Evolutionary conservation across 345 rosid genomes (phyloP).

Genomic region (Rhodomyrtus tomentosa): DNA sequence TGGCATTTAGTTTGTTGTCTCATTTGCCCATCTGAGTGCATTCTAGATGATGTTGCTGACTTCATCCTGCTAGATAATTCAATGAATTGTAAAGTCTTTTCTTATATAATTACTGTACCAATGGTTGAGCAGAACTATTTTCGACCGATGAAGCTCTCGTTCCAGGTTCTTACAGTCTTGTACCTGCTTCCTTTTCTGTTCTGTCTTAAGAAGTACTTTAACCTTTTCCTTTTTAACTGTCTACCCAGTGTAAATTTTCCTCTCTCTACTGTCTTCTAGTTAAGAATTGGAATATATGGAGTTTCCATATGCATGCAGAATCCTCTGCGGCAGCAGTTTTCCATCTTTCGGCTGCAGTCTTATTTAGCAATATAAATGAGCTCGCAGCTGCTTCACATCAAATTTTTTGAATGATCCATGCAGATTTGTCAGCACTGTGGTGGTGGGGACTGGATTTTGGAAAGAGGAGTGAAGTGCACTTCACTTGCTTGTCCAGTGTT

Average conservation of each 20-base stretch:
- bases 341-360: background rate
- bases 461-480: slow-evolving; percentile 74
- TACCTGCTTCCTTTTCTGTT: background rate
- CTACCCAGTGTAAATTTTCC: background rate
- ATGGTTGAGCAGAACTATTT: background rate
- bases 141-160: background rate
- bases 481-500: slow-evolving; percentile 87
- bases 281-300: background rate
- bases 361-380: background rate
- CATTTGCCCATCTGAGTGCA: background rate
- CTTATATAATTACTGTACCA: background rate
- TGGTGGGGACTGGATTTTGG: slow-evolving; percentile 90
- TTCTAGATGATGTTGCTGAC: background rate
- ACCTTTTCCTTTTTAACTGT: background rate
- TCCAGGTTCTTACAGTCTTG: background rate
- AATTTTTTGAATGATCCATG: background rate
- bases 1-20: background rate
- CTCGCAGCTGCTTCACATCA: background rate
- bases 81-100: background rate
- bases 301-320: background rate
- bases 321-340: background rate
- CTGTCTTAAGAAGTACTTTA: background rate
- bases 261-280: background rate
- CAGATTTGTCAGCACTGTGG: slow-evolving; percentile 93
- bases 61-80: background rate